Conservation (phyloP, 257 asterid genomes). For the Apocynum venetum region DNA sequence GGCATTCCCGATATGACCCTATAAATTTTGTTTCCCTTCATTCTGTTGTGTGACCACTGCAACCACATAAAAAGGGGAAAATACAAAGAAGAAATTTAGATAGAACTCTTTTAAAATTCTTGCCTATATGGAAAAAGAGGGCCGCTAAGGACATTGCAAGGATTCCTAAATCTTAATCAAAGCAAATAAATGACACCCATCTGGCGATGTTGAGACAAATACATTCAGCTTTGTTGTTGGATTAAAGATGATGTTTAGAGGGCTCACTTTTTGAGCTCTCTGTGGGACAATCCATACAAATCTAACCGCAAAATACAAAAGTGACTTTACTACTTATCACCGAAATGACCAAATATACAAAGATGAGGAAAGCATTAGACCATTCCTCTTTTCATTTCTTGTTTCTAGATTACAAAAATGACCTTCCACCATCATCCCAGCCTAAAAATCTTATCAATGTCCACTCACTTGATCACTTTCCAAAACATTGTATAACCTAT, state of each 20-base stretch:
- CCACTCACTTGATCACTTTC: not conserved
- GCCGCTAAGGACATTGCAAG: not conserved
- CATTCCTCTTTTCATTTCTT: not conserved
- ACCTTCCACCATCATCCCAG: constrained; percentile 1
- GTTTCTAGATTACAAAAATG: constrained; percentile 12
- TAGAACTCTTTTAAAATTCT: not conserved
- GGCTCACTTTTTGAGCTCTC: constrained; percentile 11
- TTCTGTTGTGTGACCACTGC: constrained; percentile 22
- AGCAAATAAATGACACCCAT: constrained; percentile 1
- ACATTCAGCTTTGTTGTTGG: not conserved
- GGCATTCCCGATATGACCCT: constrained; percentile 10
- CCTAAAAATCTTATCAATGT: not conserved
- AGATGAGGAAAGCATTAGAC: constrained; percentile 4
- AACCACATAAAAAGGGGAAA: constrained; percentile 28
- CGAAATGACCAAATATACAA: constrained; percentile 25
- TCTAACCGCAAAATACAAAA: constrained; percentile 36
- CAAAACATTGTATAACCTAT: too few relatives aligned
- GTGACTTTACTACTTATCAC: constrained; percentile 19
- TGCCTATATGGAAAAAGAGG: too few relatives aligned
- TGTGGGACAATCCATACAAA: constrained; percentile 32
- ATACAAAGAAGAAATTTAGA: constrained; percentile 6
- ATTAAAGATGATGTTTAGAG: constrained; percentile 26
- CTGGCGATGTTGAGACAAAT: constrained; percentile 10
- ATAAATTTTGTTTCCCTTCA: constrained; percentile 30
- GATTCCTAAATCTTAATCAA: constrained; percentile 6